Evolutionary conservation across 73 alveolate genomes (phyloP).

Genomic region (Paramecium tetraurelia): DNA sequence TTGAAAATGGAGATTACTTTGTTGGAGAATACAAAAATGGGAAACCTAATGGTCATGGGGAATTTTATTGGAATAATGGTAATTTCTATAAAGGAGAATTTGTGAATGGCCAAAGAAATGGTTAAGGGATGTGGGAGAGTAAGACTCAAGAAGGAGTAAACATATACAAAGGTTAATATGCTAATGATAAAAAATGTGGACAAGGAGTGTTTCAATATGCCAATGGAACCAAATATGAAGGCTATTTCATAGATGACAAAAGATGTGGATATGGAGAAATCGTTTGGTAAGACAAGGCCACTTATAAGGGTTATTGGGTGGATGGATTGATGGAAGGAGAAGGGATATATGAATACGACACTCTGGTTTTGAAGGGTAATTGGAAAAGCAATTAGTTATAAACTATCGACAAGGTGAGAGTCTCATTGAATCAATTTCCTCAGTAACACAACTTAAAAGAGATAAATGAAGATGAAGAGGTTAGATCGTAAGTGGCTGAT

Average conservation of each 20-base stretch:
- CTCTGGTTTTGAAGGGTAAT: background rate
- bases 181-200: constrained; percentile 50
- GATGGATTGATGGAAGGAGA: constrained; percentile 61
- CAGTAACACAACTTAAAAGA: background rate
- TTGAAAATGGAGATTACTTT: constrained; percentile 74
- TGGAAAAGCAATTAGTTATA: background rate
- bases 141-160: background rate
- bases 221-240: constrained; percentile 21
- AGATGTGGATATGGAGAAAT: constrained; percentile 54
- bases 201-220: constrained; percentile 49
- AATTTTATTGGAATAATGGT: constrained; percentile 49
- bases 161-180: constrained; percentile 39
- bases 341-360: background rate
- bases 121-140: constrained; percentile 50
- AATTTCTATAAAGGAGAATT: constrained; percentile 29
- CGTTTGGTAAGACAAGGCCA: background rate
- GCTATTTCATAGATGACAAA: background rate
- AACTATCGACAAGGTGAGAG: background rate
- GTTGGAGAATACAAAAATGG: constrained; percentile 77
- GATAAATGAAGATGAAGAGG: background rate
- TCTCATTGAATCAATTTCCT: constrained; percentile 15
- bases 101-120: constrained; percentile 36
- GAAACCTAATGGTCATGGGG: constrained; percentile 82
- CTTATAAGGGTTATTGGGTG: constrained; percentile 50
- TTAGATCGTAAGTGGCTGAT: background rate